Base-by-base conservation (phyloP, 768 basidiomycete species). In the Kwoniella sp. region DNA sequence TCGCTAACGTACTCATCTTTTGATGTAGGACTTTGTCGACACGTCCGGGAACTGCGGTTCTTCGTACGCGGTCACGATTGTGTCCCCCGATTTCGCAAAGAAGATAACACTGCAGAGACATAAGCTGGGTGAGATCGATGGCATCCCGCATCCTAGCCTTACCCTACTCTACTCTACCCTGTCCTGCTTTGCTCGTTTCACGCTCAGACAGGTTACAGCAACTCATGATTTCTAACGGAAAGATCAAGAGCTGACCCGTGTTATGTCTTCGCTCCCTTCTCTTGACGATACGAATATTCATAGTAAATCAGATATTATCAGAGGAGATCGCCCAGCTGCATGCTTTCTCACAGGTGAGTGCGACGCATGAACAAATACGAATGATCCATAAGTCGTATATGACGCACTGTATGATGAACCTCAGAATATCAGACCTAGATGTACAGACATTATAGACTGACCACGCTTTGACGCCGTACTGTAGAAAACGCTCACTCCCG, bases 21-120 rank as follows among this genome's bases (percentile, higher is more conserved):
- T n/a, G 23, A 20, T 20, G 7, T 28, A 79, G 79, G 74, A 78
- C 30, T 76, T 80, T 31, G 66, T 67, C 11, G 79, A 80, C 63
- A 80, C 77, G 11, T 80, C 79, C 9, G 79, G 77, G 3, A 80
- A 80, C 38, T 80, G 79, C 70, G 79, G 79, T 9, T 75, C 75
- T 9, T 77, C 75, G 2, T 80, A 69, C 55, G 74, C 76, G 1
- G 64, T 80, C 15, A 73, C 71, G 5, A 68, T 80, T 22, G 79
- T 80, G 7, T 78, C 77, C n/a, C 68, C 68, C 13, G 74, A 71
- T 52, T 80, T 80, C 58, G 71, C 70, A 17, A 74, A 72, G 57
- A 80, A 78, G 67, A 74, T 74, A 61, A 78, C 75, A 12, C 48
- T 80, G 41, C 73, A 73, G 15, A 67, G 79, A 60, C 79, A 80